Evolutionary conservation across 306 rosid genomes (phyloP), one percentile per base, ranked within the genome.

Genomic region (Hylodesmum podocarpum): DNA sequence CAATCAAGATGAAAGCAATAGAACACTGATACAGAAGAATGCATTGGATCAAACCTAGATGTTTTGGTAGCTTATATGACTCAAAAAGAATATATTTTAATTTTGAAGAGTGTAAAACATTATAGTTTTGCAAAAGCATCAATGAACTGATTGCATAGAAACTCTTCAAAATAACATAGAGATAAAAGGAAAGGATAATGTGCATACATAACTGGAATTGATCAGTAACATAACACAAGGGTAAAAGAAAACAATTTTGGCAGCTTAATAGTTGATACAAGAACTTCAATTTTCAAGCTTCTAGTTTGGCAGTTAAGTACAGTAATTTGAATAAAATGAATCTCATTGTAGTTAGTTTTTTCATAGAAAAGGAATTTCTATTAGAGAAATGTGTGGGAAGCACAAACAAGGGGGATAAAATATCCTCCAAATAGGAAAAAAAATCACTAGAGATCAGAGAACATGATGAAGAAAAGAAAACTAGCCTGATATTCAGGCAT

Each of bases 401-500:
- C 24, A 12, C 79, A 19, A 33, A 46, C 33, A 46, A 29, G 16
- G 15, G 22, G n/a, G 16, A 74, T 44, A 29, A 44, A 25, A 46
- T 61, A 49, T 75, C 63, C 72, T 61, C 25, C 18, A 63, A 63
- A 63, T 29, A 21, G 28, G 46, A 40, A 36, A 29, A 24, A 63
- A 76, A n/a, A 14, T 21, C 29, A 37, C 37, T 31, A 25, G 57
- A 53, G n/a, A 37, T 51, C 7, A 61, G 15, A 75, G 37, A 72
- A 41, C 41, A 51, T 1, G 4, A 58, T 3, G 57, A 61, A 80
- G 50, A 59, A 28, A 57, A 75, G 43, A 57, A 86, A 49, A 75
- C 73, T 57, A 79, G 87, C 98, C 97, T 95, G 98, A 85, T 95
- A 95, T 76, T 89, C 84, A 27, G 96, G 98, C 96, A 95, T 89